Base-by-base conservation (phyloP, 306 rosid genomes). In the Quercus robur region DNA sequence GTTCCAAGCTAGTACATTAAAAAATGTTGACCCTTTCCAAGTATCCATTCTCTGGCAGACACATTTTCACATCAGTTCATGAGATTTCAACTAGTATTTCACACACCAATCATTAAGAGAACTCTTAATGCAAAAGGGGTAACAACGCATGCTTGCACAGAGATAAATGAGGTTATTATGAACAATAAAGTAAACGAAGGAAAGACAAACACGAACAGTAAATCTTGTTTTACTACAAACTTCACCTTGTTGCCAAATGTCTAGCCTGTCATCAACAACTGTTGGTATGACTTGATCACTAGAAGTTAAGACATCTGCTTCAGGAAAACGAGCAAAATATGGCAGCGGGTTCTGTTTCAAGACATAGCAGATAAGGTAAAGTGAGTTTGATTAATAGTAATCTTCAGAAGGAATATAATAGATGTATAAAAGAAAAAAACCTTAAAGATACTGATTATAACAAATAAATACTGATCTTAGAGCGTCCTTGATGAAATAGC, bases 241-340 rank as follows among this genome's bases (percentile, higher is more conserved):
- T 82, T 87, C 70, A 93, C 99, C 99, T 91, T 86, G 91, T 71
- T 87, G 86, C 97, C 98, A 90, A 70, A 64, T 77, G 79, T 93
- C 99, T 79, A 95, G 84, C 49, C 94, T 89, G 83, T 95, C 99
- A 89, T 95, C 99, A 33, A 87, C 86, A 67, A 93, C 92, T 13
- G 99, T 95, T 41, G 98, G 99, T 71, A 86, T 41, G 84, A 95
- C 97, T 89, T 90, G 98, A 88, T 95, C 99, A 73, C 92, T 93
- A 17, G 99, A 95, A 81, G 98, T 93, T 85, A 95, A 88, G 87
- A 93, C 94, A 86, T 95, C 99, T 69, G 99, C 98, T 73, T 35
- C 94, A 6, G 97, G 98, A 84, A 85, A 91, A 41, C 91, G 97
- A 78, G 97, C 92, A 78, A 95, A 89, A 88, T 90, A 95, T 46